Conservation (phyloP, 371 early-diverging fungal genomes). For the Apophysomyces sp. region DNA sequence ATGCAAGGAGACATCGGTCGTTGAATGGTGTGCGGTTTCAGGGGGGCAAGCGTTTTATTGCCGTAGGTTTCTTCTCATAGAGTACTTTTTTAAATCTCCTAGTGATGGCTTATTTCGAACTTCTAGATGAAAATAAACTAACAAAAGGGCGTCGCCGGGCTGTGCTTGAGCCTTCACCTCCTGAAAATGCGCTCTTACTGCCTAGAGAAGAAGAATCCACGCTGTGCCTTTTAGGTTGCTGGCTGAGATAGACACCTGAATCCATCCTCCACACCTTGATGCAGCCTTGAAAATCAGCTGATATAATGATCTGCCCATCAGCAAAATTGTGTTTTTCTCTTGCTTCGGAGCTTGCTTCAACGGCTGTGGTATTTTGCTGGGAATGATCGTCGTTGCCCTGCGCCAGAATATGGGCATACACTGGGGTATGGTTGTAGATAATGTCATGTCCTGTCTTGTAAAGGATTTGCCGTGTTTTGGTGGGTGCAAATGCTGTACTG, state of each 20-base stretch:
- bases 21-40: too few species aligned
- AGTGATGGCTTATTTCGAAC: neutral
- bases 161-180: neutral
- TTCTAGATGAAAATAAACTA: neutral
- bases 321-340: constrained; percentile 31
- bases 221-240: neutral
- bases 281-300: constrained; percentile 60
- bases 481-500: constrained; percentile 62
- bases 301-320: constrained; percentile 63
- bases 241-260: constrained; percentile 25
- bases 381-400: constrained; percentile 1
- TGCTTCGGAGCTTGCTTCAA: constrained; percentile 23
- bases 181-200: neutral
- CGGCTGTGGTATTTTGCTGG: neutral
- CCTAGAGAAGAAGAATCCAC: neutral
- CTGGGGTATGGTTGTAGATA: constrained; percentile 39
- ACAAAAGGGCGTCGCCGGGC: neutral
- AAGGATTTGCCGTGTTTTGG: constrained; percentile 54
- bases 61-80: too few species aligned
- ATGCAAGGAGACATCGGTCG: too few species aligned
- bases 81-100: too few species aligned
- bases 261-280: constrained; percentile 71
- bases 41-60: too few species aligned
- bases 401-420: neutral
- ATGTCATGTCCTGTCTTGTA: constrained; percentile 48